Evolutionary conservation across 2,329 filamentous ascomycete genomes (phyloP).

Genomic region (Stenocarpella maydis): DNA sequence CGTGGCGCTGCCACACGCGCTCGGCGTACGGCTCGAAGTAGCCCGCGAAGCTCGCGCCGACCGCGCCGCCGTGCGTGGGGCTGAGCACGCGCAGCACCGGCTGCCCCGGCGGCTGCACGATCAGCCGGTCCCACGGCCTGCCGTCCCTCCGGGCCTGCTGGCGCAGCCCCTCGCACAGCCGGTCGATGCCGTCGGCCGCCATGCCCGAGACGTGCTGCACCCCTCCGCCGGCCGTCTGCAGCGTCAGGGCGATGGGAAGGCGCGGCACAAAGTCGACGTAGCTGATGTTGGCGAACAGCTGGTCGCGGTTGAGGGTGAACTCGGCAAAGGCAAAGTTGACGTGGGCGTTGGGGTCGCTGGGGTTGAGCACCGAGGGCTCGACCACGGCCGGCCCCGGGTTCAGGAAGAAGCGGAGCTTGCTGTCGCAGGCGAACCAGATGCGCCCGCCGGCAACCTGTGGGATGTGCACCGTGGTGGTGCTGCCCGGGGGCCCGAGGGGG

Average conservation of each 20-base stretch:
- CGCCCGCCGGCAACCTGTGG: constrained; percentile 71
- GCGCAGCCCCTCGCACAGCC: constrained; percentile 60
- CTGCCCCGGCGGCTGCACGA: constrained; percentile 45
- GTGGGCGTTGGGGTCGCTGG: constrained; percentile 61
- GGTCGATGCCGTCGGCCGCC: constrained; percentile 61
- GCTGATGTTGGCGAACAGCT: constrained; percentile 70
- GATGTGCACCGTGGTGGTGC: constrained; percentile 62
- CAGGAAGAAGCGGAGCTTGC: constrained; percentile 65
- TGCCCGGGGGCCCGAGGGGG: constrained; percentile 63
- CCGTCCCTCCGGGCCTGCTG: constrained; percentile 65
- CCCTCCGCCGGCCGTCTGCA: constrained; percentile 52
- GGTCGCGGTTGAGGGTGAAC: constrained; percentile 64
- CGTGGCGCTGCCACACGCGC: constrained; percentile 51
- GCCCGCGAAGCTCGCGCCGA: constrained; percentile 52
- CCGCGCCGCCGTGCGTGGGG: constrained; percentile 53
- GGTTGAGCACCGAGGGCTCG: constrained; percentile 73
- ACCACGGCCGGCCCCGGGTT: constrained; percentile 73
- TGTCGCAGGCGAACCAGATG: constrained; percentile 68
- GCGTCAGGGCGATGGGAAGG: constrained; percentile 62
- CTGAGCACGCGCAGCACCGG: constrained; percentile 51
- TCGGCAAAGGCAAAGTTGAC: constrained; percentile 66
- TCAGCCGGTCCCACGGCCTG: constrained; percentile 67
- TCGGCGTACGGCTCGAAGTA: constrained; percentile 55
- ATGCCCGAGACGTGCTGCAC: constrained; percentile 66
- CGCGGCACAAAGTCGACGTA: constrained; percentile 71